Percentiles rank a stretch among this genome's conserved stretches.
Conservation (phyloP, 805 yeast species). For the Ogataea paradorogensis region DNA sequence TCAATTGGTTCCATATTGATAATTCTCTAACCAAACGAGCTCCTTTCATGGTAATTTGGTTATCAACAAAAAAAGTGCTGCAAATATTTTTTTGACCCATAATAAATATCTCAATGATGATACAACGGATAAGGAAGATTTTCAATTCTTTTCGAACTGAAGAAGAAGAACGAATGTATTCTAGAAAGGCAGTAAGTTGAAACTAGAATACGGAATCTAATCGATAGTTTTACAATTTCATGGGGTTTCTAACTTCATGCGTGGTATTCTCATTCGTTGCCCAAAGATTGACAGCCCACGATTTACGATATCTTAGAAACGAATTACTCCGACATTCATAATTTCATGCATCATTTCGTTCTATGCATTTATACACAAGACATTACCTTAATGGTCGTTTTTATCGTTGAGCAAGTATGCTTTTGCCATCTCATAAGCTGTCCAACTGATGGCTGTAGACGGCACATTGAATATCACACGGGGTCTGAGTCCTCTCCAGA, state of each 20-base stretch:
- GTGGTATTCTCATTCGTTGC: conserved; percentile 79
- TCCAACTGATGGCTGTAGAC: conserved; percentile 96
- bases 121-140: conserved; percentile 73
- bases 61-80: not conserved
- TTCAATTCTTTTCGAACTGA: conserved; percentile 82
- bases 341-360: conserved; percentile 10
- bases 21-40: conserved; percentile 34
- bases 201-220: too few relatives aligned
- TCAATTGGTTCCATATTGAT: conserved; percentile 34
- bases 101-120: conserved; percentile 39
- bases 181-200: conserved; percentile 62
- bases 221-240: conserved; percentile 65
- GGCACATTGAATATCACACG: conserved; percentile 92
- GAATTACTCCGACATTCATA: conserved; percentile 3
- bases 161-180: conserved; percentile 75
- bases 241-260: conserved; percentile 80
- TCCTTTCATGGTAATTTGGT: conserved; percentile 19
- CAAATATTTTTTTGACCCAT: not conserved
- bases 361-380: conserved; percentile 11
- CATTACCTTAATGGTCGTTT: conserved; percentile 2
- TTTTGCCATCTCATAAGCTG: conserved; percentile 96
- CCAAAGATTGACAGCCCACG: conserved; percentile 39
- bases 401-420: conserved; percentile 44
- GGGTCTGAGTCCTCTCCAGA: conserved; percentile 83
- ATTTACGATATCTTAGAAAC: conserved; percentile 4